Evolutionary conservation across 2,329 filamentous ascomycete species (phyloP).

Genomic region (Cladosporium colombiae): DNA sequence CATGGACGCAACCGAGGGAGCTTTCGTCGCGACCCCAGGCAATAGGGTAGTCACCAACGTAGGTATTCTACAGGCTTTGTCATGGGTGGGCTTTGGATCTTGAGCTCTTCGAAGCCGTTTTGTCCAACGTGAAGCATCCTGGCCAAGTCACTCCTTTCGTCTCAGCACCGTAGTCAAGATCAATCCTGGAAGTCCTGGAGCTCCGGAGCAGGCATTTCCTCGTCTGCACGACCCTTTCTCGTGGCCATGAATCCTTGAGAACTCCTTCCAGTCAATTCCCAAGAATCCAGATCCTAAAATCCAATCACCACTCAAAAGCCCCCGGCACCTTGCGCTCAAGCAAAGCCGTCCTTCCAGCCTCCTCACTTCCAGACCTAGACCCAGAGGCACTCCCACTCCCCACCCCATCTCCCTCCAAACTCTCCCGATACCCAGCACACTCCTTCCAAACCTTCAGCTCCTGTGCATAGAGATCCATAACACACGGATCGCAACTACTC

Average conservation of each 20-base stretch:
- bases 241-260: not conserved
- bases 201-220: not conserved
- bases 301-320: conserved; percentile 8
- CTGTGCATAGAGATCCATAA: conserved; percentile 22
- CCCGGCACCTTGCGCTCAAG: conserved; percentile 1
- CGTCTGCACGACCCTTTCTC: not conserved
- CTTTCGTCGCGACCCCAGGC: not conserved
- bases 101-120: not conserved
- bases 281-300: not conserved
- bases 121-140: not conserved
- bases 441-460: conserved; percentile 23
- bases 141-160: not conserved
- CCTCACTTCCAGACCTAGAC: not conserved
- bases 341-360: not conserved
- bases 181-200: not conserved
- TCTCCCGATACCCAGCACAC: conserved; percentile 22
- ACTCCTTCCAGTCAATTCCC: too few relatives aligned
- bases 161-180: not conserved
- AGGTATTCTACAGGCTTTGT: not conserved
- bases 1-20: not conserved
- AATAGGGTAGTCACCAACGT: not conserved
- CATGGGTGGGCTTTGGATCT: not conserved
- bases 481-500: conserved; percentile 24
- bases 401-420: conserved; percentile 19
- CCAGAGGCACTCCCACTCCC: not conserved